These are phyloP conservation scores for Lolium perenne DNA, from an alignment of 176 grass and related monocot species.

Conservation along the genomic window DNA sequence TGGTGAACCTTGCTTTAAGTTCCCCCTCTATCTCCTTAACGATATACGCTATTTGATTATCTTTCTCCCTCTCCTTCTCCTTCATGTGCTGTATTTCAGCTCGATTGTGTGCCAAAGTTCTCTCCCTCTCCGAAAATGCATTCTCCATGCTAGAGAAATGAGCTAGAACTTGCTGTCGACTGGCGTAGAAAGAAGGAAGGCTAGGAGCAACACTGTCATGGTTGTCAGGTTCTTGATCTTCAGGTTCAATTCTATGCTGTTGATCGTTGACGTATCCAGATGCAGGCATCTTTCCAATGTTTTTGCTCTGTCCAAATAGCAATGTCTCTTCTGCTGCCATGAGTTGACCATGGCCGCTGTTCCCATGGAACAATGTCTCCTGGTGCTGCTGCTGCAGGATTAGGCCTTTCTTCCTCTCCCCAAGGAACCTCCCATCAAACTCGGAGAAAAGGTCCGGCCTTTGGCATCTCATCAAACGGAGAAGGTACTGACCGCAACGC, in stretches of 20 bases:
- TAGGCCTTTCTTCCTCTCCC: slow-evolving; percentile 7
- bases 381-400: slow-evolving; percentile 26
- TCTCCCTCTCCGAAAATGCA: neutral
- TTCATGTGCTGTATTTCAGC: slow-evolving; percentile 10
- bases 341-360: neutral
- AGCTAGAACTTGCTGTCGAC: neutral
- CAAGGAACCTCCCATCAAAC: slow-evolving; percentile 2
- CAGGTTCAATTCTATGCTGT: neutral
- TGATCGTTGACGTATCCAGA: slow-evolving; percentile 16
- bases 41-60: neutral
- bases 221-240: neutral
- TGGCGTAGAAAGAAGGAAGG: neutral
- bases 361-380: neutral
- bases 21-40: neutral
- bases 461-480: slow-evolving; percentile 34
- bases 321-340: neutral
- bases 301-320: neutral
- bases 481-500: slow-evolving; percentile 17
- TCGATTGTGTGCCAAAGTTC: neutral
- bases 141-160: neutral
- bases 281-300: slow-evolving; percentile 6
- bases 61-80: slow-evolving; percentile 23
- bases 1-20: neutral
- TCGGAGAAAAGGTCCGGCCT: slow-evolving; percentile 32
- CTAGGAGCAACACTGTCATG: neutral